Evolutionary conservation across 306 rosid genomes (phyloP).

Genomic region (Herpetospermum pedunculosum): DNA sequence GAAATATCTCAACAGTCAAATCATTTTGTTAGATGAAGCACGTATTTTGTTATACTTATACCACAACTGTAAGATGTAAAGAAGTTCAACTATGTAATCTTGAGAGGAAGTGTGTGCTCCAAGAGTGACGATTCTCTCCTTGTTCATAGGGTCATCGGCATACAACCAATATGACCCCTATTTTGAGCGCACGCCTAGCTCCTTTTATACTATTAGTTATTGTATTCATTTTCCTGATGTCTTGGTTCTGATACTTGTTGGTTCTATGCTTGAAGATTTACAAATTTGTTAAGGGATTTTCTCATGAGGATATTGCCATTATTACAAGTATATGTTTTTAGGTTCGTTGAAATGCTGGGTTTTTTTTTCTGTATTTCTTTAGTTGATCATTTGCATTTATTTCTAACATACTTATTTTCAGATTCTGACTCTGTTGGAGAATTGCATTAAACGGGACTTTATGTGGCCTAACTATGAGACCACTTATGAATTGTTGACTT

Average conservation of each 20-base stretch:
- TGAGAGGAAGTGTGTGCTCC: neutral
- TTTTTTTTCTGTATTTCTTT: neutral
- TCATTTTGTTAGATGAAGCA: neutral
- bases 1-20: neutral
- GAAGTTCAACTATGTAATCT: neutral
- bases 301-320: neutral
- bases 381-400: neutral
- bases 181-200: neutral
- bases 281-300: neutral
- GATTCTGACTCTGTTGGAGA: slow-evolving; percentile 51
- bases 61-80: neutral
- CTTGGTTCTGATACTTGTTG: neutral
- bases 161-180: neutral
- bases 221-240: neutral
- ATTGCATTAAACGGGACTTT: slow-evolving; percentile 44
- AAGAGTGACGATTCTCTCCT: neutral
- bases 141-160: neutral
- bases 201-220: neutral
- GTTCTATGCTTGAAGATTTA: neutral
- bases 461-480: slow-evolving; percentile 44
- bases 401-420: slow-evolving; percentile 15
- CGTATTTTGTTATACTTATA: neutral
- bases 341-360: neutral
- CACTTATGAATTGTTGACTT: slow-evolving; percentile 44
- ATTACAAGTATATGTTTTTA: neutral